A percentile compares a stretch with the other conserved stretches of the same genome.
Evolutionary conservation across 169 alveolate species (phyloP).

Genomic region (Pseudocohnilembus persalinus): DNA sequence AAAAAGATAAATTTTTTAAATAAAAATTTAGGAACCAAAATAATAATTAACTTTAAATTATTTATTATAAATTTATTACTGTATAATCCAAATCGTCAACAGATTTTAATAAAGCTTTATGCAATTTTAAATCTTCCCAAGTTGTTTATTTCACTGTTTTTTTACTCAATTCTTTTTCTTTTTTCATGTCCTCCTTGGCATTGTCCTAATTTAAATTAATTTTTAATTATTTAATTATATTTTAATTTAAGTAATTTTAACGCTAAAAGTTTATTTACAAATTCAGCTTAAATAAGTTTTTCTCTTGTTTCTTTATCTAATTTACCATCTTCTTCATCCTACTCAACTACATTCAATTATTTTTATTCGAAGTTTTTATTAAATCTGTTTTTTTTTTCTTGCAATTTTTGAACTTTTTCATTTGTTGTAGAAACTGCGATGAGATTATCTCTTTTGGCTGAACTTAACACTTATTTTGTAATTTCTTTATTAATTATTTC

Average conservation of each 20-base stretch:
- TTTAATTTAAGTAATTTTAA: no score
- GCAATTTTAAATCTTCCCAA: slow-evolving; percentile 25
- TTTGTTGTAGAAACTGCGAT: background rate
- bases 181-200: no score
- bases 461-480: background rate
- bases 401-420: background rate
- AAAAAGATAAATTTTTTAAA: slow-evolving; percentile 55
- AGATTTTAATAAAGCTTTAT: slow-evolving; percentile 47
- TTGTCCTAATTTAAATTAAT: background rate
- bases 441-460: background rate
- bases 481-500: background rate
- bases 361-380: background rate
- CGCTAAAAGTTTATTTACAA: no score
- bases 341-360: background rate
- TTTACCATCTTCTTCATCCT: background rate
- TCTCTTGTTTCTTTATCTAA: background rate
- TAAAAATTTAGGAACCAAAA: background rate
- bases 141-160: background rate
- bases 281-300: no score
- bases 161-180: background rate
- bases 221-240: no score
- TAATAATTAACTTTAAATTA: no score
- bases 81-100: slow-evolving; percentile 38
- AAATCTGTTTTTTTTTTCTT: no score
- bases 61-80: background rate